phyloP scores from a whole-genome alignment of 371 early-diverging fungal genomes.

The Fennellomyces sp. region DNA sequence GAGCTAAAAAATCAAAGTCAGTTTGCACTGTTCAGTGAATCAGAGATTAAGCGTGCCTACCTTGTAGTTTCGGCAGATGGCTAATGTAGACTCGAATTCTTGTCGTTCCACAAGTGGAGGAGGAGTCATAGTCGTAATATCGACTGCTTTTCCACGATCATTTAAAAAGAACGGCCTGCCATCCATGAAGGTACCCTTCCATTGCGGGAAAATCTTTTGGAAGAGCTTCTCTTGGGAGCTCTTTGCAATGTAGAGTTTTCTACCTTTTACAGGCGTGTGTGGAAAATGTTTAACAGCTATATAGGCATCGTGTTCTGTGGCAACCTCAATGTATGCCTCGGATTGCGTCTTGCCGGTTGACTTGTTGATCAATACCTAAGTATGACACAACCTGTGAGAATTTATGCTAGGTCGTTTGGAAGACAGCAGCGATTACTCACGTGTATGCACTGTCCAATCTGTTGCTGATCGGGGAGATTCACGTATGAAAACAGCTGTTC shows the following conservation, averaged over 20 bases:
- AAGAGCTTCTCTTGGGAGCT: conserved; percentile 61
- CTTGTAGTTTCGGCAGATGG: conserved; percentile 66
- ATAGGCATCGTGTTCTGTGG: conserved; percentile 26
- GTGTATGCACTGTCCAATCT: conserved; percentile 34
- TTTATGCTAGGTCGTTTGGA: too few relatives aligned
- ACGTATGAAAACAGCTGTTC: conserved; percentile 19
- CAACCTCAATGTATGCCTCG: conserved; percentile 54
- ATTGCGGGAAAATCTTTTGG: conserved; percentile 56
- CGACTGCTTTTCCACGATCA: not conserved
- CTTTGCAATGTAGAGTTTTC: conserved; percentile 44
- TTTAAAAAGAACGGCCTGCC: conserved; percentile 13
- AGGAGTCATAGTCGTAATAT: not conserved
- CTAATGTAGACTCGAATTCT: conserved; percentile 59
- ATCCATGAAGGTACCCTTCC: conserved; percentile 40
- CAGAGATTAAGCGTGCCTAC: too few relatives aligned
- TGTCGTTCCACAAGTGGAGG: conserved; percentile 54
- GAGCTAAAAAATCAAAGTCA: conserved; percentile 29
- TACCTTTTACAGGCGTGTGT: conserved; percentile 51
- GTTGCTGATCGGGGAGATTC: conserved; percentile 17
- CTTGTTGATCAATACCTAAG: conserved; percentile 37
- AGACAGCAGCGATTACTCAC: conserved; percentile 13
- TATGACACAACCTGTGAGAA: not conserved
- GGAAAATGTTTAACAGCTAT: conserved; percentile 31
- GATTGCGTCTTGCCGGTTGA: conserved; percentile 53
- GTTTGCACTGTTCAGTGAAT: not conserved